Percentiles rank a stretch among this genome's conserved stretches.
Conservation (phyloP, 306 rosid genomes). For the Hylodesmum podocarpum region DNA sequence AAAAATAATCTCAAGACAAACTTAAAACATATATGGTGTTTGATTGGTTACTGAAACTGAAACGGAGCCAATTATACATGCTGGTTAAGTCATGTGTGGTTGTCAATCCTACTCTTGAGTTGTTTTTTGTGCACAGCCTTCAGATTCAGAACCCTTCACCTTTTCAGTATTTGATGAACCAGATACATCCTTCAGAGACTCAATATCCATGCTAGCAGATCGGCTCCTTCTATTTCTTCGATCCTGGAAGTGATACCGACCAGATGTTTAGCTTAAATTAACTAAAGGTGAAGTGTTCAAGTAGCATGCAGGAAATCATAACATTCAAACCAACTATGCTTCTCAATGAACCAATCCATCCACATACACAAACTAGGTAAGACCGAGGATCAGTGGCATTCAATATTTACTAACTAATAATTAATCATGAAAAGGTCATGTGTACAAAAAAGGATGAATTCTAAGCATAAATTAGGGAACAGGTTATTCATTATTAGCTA, state of each 20-base stretch:
- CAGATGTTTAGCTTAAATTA: background rate
- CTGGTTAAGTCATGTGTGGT: slow-evolving; percentile 31
- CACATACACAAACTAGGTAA: background rate
- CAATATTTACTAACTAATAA: background rate
- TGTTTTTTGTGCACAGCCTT: slow-evolving; percentile 44
- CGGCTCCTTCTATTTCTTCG: slow-evolving; percentile 77
- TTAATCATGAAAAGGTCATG: background rate
- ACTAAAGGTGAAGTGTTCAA: background rate
- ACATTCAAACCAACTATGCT: too few species aligned
- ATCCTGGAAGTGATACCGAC: slow-evolving; percentile 58
- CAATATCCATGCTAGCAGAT: slow-evolving; percentile 70
- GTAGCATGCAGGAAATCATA: background rate
- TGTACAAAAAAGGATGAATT: background rate
- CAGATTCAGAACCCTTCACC: slow-evolving; percentile 47
- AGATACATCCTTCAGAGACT: slow-evolving; percentile 62
- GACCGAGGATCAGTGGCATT: background rate
- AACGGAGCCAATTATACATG: slow-evolving; percentile 27
- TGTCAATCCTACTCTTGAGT: slow-evolving; percentile 53
- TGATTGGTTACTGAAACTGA: slow-evolving; percentile 38
- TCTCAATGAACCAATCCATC: too few species aligned
- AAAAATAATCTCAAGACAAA: slow-evolving; percentile 21
- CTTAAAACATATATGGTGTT: slow-evolving; percentile 38
- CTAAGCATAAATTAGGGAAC: background rate
- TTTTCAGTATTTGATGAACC: slow-evolving; percentile 46
- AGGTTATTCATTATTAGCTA: background rate